Percentiles rank a stretch among this genome's conserved stretches.
phyloP scores from a whole-genome alignment of 495 filamentous ascomycete species.

The Copromyces sp. region DNA sequence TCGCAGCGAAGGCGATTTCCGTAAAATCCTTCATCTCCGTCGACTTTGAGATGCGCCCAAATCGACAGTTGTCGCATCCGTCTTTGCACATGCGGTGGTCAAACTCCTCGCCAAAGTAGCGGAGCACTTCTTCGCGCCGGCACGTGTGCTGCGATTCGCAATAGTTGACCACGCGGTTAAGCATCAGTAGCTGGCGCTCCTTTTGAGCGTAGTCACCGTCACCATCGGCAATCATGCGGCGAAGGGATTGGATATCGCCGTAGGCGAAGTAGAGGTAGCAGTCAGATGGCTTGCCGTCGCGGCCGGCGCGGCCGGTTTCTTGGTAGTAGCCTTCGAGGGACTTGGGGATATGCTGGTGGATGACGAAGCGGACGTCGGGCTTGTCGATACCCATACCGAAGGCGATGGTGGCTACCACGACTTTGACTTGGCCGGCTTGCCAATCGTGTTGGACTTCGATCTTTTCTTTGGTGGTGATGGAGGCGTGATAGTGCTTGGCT shows the following conservation, averaged over 20 bases:
- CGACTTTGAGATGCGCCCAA: constrained; percentile 33
- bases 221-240: constrained; percentile 67
- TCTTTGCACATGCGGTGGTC: constrained; percentile 55
- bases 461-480: constrained; percentile 55
- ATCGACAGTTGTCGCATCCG: constrained; percentile 81
- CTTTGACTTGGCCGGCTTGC: constrained; percentile 68
- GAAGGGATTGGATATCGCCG: constrained; percentile 50
- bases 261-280: constrained; percentile 88
- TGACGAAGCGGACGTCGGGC: constrained; percentile 86
- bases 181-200: constrained; percentile 71
- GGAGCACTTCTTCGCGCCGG: constrained; percentile 74
- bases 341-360: constrained; percentile 85
- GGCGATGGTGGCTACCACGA: constrained; percentile 97
- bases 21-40: constrained; percentile 69
- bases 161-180: constrained; percentile 70
- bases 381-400: constrained; percentile 99
- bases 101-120: constrained; percentile 86
- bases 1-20: constrained; percentile 54
- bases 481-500: constrained; percentile 80
- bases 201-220: constrained; percentile 71
- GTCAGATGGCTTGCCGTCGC: constrained; percentile 76
- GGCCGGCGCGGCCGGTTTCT: constrained; percentile 88
- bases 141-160: constrained; percentile 85
- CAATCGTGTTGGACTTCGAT: constrained; percentile 61
- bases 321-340: constrained; percentile 98